phyloP scores from a whole-genome alignment of 148 eudicot genomes.

The Rhododendron mucronatum region DNA sequence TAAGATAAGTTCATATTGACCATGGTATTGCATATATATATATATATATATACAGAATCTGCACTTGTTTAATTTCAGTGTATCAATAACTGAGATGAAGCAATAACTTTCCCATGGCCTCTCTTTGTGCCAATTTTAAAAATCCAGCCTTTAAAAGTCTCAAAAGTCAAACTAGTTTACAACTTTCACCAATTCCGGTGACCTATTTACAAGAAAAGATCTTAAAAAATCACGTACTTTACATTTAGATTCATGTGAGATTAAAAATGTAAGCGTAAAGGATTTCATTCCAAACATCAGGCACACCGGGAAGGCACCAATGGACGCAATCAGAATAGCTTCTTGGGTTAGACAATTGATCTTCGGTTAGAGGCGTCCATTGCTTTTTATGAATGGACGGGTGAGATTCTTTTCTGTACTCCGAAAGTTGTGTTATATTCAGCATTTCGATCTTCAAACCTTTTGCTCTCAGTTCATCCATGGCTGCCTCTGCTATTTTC shows the following conservation, averaged over 20 bases:
- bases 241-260: slow-evolving; percentile 11
- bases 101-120: neutral
- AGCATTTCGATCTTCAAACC: slow-evolving; percentile 57
- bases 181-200: neutral
- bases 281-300: slow-evolving; percentile 48
- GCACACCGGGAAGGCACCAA: slow-evolving; percentile 62
- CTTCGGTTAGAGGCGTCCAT: slow-evolving; percentile 42
- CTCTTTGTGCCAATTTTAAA: neutral
- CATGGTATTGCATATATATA: too few species aligned
- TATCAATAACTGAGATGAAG: neutral
- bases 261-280: slow-evolving; percentile 38
- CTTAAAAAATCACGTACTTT: neutral
- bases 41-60: too few species aligned
- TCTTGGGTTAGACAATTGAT: slow-evolving; percentile 34
- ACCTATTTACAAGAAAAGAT: neutral
- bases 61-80: neutral
- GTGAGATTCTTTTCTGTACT: slow-evolving; percentile 73
- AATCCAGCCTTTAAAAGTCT: neutral
- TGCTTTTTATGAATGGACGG: slow-evolving; percentile 51
- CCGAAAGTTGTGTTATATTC: slow-evolving; percentile 81
- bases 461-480: slow-evolving; percentile 34
- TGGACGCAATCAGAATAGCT: slow-evolving; percentile 57
- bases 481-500: slow-evolving; percentile 36
- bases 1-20: too few species aligned
- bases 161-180: neutral